phyloP scores from a whole-genome alignment of 306 rosid genomes.

The Pyrus bretschneideri region DNA sequence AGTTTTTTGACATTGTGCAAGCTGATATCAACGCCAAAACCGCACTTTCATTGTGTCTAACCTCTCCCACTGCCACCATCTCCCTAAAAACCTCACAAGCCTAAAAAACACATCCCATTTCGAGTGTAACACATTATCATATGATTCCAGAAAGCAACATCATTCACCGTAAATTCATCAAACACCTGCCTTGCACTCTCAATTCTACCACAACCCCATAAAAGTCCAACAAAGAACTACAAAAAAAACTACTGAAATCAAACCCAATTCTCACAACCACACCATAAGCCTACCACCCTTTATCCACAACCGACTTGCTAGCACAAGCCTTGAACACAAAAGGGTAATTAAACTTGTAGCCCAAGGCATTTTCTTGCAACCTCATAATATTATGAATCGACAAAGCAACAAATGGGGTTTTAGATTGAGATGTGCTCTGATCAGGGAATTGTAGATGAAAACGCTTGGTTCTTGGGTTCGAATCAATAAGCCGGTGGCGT shows the following conservation, averaged over 20 bases:
- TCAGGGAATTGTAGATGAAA: background rate
- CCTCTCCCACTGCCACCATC: background rate
- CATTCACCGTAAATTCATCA: background rate
- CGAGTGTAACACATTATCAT: background rate
- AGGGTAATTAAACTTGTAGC: background rate
- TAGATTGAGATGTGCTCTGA: background rate
- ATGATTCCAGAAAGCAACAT: background rate
- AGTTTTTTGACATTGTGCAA: background rate
- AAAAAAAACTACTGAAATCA: background rate
- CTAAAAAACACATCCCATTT: background rate
- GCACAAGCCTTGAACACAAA: slow-evolving; percentile 2
- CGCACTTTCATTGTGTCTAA: background rate
- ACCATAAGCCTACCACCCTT: slow-evolving; percentile 2
- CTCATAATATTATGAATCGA: background rate
- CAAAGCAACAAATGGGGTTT: background rate
- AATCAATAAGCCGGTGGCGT: background rate
- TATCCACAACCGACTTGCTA: background rate
- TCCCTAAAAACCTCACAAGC: background rate
- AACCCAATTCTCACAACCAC: background rate
- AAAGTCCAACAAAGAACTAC: background rate
- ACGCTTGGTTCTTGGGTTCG: background rate
- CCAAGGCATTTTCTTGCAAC: background rate
- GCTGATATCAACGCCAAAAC: background rate
- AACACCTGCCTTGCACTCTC: slow-evolving; percentile 1
- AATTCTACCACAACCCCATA: background rate